These are phyloP conservation scores for Pichia thaimueangensis DNA, from an alignment of 805 yeast genomes.

Conservation along the genomic window DNA sequence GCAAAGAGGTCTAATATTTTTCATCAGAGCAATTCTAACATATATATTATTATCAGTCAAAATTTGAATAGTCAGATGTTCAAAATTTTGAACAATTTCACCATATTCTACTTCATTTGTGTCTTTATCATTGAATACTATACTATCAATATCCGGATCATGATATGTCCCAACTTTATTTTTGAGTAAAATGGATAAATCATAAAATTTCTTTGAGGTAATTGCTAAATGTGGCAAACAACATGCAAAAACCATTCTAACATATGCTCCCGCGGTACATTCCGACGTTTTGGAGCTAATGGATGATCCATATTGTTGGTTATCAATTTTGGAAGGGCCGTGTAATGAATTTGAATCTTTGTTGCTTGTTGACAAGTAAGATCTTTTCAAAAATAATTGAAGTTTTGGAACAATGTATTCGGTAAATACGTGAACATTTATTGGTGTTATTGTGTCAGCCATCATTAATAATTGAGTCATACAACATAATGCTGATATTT, in stretches of 20 bases:
- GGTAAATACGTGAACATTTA: conserved; percentile 70
- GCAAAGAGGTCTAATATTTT: conserved; percentile 71
- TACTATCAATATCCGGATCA: conserved; percentile 42
- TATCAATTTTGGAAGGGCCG: neutral
- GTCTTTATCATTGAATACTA: conserved; percentile 27
- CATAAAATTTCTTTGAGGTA: conserved; percentile 56
- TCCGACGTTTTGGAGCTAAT: neutral
- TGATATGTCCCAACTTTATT: conserved; percentile 19
- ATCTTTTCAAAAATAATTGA: conserved; percentile 34
- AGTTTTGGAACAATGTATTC: conserved; percentile 79
- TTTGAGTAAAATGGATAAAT: conserved; percentile 48
- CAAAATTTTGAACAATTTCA: conserved; percentile 49
- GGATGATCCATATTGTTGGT: conserved; percentile 2
- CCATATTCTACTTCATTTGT: conserved; percentile 35
- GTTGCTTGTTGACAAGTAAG: conserved; percentile 22
- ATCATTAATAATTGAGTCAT: conserved; percentile 61
- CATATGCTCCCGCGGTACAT: conserved; percentile 28
- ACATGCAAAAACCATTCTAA: conserved; percentile 63
- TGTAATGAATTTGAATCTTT: conserved; percentile 3
- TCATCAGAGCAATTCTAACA: conserved; percentile 65
- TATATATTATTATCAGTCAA: conserved; percentile 62
- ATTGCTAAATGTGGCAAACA: conserved; percentile 69
- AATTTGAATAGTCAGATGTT: conserved; percentile 54
- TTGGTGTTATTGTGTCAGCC: conserved; percentile 61
- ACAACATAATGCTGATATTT: conserved; percentile 55